Percentiles rank a stretch among this genome's conserved stretches.
These are phyloP conservation scores for Talaromyces sp. DNA, from an alignment of 2,329 filamentous ascomycete genomes.

Conservation along the genomic window DNA sequence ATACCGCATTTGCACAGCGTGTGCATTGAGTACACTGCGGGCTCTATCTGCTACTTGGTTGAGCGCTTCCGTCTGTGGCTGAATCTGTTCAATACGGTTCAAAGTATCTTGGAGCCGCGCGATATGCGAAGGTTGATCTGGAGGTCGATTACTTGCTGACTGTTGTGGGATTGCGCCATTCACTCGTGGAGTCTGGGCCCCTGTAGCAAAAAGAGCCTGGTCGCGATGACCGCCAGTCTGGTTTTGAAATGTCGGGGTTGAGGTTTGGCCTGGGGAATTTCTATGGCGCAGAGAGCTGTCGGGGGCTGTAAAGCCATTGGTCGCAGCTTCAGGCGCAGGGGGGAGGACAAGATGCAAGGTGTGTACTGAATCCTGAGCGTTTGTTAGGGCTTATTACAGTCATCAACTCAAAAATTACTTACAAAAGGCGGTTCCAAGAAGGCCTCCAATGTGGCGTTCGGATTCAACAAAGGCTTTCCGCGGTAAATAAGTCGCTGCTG, in stretches of 20 bases:
- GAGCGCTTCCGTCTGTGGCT: slow-evolving; percentile 5
- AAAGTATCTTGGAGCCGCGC: background rate
- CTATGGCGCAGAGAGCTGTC: slow-evolving; percentile 10
- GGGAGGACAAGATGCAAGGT: slow-evolving; percentile 41
- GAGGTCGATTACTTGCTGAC: background rate
- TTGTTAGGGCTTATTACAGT: background rate
- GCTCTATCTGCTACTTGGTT: slow-evolving; percentile 7
- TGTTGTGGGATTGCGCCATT: background rate
- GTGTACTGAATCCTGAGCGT: slow-evolving; percentile 20
- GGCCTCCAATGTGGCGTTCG: slow-evolving; percentile 43
- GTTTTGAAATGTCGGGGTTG: background rate
- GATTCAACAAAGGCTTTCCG: slow-evolving; percentile 49
- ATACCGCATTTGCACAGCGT: background rate
- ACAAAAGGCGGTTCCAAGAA: slow-evolving; percentile 50
- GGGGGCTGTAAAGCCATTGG: slow-evolving; percentile 10
- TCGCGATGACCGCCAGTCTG: background rate
- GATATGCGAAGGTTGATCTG: background rate
- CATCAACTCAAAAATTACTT: slow-evolving; percentile 19
- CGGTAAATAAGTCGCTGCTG: slow-evolving; percentile 56
- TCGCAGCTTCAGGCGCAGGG: slow-evolving; percentile 22
- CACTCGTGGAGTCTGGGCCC: background rate
- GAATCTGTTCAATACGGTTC: slow-evolving; percentile 6
- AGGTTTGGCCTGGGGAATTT: background rate
- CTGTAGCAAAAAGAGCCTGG: background rate
- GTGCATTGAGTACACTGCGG: slow-evolving; percentile 4